Base-by-base conservation (phyloP, 2,329 filamentous ascomycete genomes). In the Arthrobotrys megalospora region DNA sequence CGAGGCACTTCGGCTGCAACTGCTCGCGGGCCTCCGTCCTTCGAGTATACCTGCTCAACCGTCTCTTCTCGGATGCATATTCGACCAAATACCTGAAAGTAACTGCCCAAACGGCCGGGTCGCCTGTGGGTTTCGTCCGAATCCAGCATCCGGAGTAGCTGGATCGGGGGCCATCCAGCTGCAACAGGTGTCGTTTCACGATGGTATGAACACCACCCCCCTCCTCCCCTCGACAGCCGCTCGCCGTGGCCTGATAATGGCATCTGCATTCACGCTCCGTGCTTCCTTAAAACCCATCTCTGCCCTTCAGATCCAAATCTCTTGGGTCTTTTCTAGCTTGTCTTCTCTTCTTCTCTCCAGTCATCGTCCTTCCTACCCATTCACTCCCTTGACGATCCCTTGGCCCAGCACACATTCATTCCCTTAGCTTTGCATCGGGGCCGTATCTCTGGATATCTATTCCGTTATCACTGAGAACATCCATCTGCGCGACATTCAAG, bases 231-330 rank as follows among this genome's bases (percentile, higher is more conserved):
- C 50, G 34, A 45, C 50, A 60, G 32, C 19, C 63, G 47, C 55
- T 53, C 66, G 21, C 58, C 62, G 75, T 78, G 75, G 75, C 75
- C 75, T 78, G 75, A 78, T 58, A 64, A 66, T 70, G 60, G 34
- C 58, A 65, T 77, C 38, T 45, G 34, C 16, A 41, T 55, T 68
- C 62, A 50, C 43, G 24, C 41, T 36, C 36, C 19, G 21, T 14
- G 41, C 47, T 71, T 60, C 55, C 68, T 66, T 78, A 70, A 77
- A 72, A 64, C 28, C 52, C 52, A 62, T 78, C 68, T 60, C 48
- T 71, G 53, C 63, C 71, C 71, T 68, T 68, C 45, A 24, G 14
- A 45, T 53, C 43, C 21, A 21, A 45, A 45, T 24, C 36, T 52
- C 50, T 63, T 68, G 53, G 47, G 32, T 50, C 14, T 36, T 52